These are phyloP conservation scores for Microbotryomycetes sp. DNA, from an alignment of 1,284 basidiomycete genomes.

Conservation along the genomic window DNA sequence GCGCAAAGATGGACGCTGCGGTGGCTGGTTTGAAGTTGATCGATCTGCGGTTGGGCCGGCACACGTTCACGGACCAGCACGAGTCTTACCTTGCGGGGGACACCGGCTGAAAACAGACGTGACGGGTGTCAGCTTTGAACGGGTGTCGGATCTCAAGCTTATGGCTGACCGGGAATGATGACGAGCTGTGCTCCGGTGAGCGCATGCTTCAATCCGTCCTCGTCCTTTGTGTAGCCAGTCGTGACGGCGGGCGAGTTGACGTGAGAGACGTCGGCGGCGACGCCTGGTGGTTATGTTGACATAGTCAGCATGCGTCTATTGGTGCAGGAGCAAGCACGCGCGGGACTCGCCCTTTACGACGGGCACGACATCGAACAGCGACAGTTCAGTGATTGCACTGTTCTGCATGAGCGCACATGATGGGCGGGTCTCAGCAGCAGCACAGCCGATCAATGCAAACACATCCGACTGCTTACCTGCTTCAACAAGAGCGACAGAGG, in stretches of 20 bases:
- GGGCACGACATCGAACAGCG: constrained; percentile 93
- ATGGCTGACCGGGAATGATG: constrained; percentile 62
- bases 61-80: background rate
- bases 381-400: constrained; percentile 49
- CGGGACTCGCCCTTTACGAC: constrained; percentile 85
- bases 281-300: constrained; percentile 17
- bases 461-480: constrained; percentile 48
- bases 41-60: too few species aligned
- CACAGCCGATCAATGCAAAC: background rate
- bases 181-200: constrained; percentile 81
- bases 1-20: too few species aligned
- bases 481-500: constrained; percentile 87
- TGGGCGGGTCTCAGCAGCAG: background rate
- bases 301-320: too few species aligned
- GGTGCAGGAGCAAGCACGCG: background rate
- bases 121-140: too few species aligned
- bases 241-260: constrained; percentile 43
- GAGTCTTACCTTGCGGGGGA: constrained; percentile 66
- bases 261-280: constrained; percentile 54
- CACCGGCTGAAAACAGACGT: constrained; percentile 60
- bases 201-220: constrained; percentile 67
- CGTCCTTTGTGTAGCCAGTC: constrained; percentile 48
- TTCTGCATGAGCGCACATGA: constrained; percentile 18
- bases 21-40: too few species aligned
- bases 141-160: too few species aligned